Evolutionary conservation across 805 yeast genomes (phyloP), one percentile per base, ranked within the genome.

Genomic region (Candida yuanshanica): DNA sequence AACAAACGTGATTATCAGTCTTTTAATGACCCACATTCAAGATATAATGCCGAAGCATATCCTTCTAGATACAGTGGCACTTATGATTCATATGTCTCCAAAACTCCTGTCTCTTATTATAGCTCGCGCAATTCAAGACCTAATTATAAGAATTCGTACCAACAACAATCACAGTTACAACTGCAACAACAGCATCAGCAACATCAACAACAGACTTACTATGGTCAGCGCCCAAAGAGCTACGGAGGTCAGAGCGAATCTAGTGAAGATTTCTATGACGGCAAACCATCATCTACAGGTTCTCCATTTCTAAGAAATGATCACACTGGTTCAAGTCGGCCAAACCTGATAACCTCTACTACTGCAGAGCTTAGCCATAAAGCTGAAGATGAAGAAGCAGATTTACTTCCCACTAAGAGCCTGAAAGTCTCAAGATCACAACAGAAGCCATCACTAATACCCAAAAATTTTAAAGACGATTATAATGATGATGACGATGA

Each of bases 391-490:
- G 22, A 16, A 13, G 33, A 16, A 13, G 33, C 14, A 9, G 33
- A 31, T 31, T 11, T 31, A n/a, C n/a, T 31, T 8, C 20, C 21
- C 8, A 18, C 21, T 4, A 31, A 18, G 21, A 31, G 21, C 7
- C 12, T 31, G 3, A 31, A 4, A 17, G 20, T 21, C 34, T 31
- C 34, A 4, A 31, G 14, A 11, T 13, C 34, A 17, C 20, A 31
- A 11, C 20, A 31, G 21, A 31, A 31, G 17, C 55, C 58, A 12
- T 52, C 58, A 4, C 39, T 56, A 13, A 55, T 56, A 50, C 59
- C 60, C 42, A 46, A 46, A 31, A 48, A 54, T 33, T 56, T 50
- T 39, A 53, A 48, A 33, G 50, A 50, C 41, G 48, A 49, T 10
- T 44, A 48, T 12, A 41, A 46, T 17, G 52, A 55, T 18, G 58